Conservation (phyloP, 805 yeast species). For the Maudiozyma serrabonitensis region DNA sequence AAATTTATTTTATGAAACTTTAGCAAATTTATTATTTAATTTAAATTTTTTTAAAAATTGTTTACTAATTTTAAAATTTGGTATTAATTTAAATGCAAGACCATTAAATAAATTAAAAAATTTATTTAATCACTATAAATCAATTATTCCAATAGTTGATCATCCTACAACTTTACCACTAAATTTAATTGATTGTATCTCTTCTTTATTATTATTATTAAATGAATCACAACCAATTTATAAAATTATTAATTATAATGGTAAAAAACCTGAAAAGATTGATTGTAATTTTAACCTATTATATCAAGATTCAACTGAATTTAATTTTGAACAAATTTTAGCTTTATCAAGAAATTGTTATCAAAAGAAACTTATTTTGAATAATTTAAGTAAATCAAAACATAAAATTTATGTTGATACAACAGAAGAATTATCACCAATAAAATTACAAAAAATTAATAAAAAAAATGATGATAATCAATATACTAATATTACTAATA, state of each 20-base stretch:
- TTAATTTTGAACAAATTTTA: slow-evolving; percentile 54
- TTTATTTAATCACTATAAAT: not conserved
- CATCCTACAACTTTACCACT: not conserved
- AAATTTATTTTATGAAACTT: slow-evolving; percentile 70
- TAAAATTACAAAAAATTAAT: not conserved
- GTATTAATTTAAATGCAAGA: slow-evolving; percentile 48
- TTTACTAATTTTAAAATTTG: slow-evolving; percentile 11
- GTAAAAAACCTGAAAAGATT: slow-evolving; percentile 51
- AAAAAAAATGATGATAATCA: not conserved
- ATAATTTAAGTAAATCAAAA: not conserved
- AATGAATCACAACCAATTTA: slow-evolving; percentile 28
- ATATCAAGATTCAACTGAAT: slow-evolving; percentile 38
- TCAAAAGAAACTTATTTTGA: not conserved
- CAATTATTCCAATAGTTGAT: not conserved
- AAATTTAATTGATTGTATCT: too few relatives aligned
- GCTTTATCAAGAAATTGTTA: slow-evolving; percentile 38
- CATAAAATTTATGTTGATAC: not conserved
- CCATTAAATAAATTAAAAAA: slow-evolving; percentile 42
- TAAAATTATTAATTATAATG: slow-evolving; percentile 44
- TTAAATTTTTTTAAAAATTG: slow-evolving; percentile 11
- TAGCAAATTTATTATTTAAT: slow-evolving; percentile 38
- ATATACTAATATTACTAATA: slow-evolving; percentile 16
- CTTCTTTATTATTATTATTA: too few relatives aligned
- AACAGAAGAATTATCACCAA: too few relatives aligned
- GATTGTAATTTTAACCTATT: slow-evolving; percentile 51